Evolutionary conservation across 1,139 yeast genomes (phyloP).

Genomic region (Petasospora rhodanensis): DNA sequence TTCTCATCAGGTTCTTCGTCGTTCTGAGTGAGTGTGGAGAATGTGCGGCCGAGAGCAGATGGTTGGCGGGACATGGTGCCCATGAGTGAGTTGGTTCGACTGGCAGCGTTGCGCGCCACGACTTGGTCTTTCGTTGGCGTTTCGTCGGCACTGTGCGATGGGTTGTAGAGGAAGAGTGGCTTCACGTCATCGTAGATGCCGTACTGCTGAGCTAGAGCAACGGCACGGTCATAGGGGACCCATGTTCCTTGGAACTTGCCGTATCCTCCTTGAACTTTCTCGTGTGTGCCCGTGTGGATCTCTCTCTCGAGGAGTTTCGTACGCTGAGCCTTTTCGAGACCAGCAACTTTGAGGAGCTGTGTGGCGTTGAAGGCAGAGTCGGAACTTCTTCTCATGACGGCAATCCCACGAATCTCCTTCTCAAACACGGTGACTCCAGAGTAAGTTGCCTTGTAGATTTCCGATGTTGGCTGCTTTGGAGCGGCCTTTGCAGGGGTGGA

Average conservation of each 20-base stretch:
- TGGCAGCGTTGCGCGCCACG: slow-evolving; percentile 32
- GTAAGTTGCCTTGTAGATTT: slow-evolving; percentile 56
- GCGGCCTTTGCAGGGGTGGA: slow-evolving; percentile 1
- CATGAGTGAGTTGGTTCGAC: slow-evolving; percentile 23
- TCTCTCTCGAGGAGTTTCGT: slow-evolving; percentile 84
- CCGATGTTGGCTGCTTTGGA: background rate
- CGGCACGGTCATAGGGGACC: slow-evolving; percentile 70
- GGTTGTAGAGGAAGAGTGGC: slow-evolving; percentile 61
- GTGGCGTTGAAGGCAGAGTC: slow-evolving; percentile 93
- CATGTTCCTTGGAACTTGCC: slow-evolving; percentile 96
- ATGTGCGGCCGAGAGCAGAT: slow-evolving; percentile 26
- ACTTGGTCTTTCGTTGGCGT: slow-evolving; percentile 56
- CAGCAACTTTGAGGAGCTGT: slow-evolving; percentile 82
- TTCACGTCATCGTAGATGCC: slow-evolving; percentile 57
- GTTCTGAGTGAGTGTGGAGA: slow-evolving; percentile 33
- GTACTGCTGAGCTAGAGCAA: slow-evolving; percentile 55
- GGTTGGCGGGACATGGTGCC: slow-evolving; percentile 20
- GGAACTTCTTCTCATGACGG: slow-evolving; percentile 73
- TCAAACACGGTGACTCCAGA: slow-evolving; percentile 68
- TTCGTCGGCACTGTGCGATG: slow-evolving; percentile 42
- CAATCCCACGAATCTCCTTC: slow-evolving; percentile 62
- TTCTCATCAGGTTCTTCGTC: slow-evolving; percentile 32
- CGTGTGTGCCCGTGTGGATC: slow-evolving; percentile 80
- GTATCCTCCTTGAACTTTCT: slow-evolving; percentile 93
- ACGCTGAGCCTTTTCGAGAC: slow-evolving; percentile 79